Percentiles rank a stretch among this genome's conserved stretches.
Conservation (phyloP, 768 basidiomycete species). For the Tulasnella calospora region DNA sequence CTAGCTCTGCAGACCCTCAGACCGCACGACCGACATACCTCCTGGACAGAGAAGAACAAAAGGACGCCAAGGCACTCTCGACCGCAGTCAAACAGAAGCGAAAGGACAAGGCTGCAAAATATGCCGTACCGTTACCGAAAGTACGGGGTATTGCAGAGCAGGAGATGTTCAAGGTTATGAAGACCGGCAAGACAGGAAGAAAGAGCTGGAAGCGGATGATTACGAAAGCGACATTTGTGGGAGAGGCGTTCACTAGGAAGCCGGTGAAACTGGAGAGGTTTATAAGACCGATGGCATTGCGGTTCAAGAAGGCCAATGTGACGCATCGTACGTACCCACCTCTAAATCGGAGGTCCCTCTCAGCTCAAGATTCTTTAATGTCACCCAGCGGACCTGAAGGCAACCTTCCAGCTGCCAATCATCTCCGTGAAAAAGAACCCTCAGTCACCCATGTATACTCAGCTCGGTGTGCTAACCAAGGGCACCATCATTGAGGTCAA, state of each 20-base stretch:
- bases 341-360: background rate
- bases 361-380: constrained; percentile 2
- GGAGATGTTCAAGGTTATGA: constrained; percentile 99
- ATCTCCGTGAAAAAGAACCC: constrained; percentile 99
- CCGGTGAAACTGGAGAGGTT: constrained; percentile 99
- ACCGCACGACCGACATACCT: constrained; percentile 93
- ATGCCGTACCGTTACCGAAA: constrained; percentile 92
- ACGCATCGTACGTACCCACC: constrained; percentile 78
- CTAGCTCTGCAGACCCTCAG: constrained; percentile 67
- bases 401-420: constrained; percentile 97
- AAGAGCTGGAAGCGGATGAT: constrained; percentile 99
- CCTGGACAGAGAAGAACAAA: constrained; percentile 95
- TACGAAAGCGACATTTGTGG: constrained; percentile 98
- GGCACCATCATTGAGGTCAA: constrained; percentile 98
- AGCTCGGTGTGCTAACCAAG: constrained; percentile 94
- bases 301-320: constrained; percentile 97
- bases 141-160: constrained; percentile 98
- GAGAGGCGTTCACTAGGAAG: constrained; percentile 95
- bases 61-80: constrained; percentile 93
- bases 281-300: constrained; percentile 92
- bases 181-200: constrained; percentile 92
- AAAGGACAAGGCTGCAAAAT: constrained; percentile 98
- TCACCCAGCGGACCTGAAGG: constrained; percentile 84
- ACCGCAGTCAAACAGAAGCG: constrained; percentile 96
- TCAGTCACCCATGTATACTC: constrained; percentile 96